A percentile compares a stretch with the other conserved stretches of the same genome.
Evolutionary conservation across 306 rosid species (phyloP).

Genomic region (Comarum palustre): DNA sequence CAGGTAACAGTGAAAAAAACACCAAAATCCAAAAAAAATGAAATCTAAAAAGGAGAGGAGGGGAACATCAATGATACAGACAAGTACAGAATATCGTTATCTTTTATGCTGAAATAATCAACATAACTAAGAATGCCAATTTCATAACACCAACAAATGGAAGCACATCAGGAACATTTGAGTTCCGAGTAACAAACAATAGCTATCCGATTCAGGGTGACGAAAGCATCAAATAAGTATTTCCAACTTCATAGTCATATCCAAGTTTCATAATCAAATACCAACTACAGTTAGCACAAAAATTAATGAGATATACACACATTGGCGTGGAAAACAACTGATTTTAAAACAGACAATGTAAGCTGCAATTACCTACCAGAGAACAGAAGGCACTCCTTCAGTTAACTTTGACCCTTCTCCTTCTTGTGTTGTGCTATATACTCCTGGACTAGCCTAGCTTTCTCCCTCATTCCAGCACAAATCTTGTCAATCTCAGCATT

Average conservation of each 20-base stretch:
- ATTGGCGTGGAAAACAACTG: neutral
- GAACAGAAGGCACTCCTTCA: neutral
- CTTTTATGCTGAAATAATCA: neutral
- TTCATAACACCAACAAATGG: neutral
- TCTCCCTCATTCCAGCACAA: neutral
- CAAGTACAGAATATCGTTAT: neutral
- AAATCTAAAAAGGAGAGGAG: too few species aligned
- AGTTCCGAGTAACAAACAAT: neutral
- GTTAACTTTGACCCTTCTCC: neutral
- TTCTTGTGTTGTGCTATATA: neutral
- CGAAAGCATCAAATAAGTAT: neutral
- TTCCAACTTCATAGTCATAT: neutral
- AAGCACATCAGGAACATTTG: neutral
- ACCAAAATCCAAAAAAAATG: neutral
- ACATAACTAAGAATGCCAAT: neutral
- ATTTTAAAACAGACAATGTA: neutral
- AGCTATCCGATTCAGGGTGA: neutral
- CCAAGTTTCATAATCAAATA: neutral
- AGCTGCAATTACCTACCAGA: neutral
- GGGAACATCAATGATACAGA: too few species aligned
- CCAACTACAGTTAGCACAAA: neutral
- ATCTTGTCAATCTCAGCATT: neutral
- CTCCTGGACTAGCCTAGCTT: conserved; percentile 10
- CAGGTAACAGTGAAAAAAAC: neutral
- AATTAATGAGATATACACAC: neutral